Base-by-base conservation (phyloP, 495 filamentous ascomycete species). In the Margaritispora aquatica region DNA sequence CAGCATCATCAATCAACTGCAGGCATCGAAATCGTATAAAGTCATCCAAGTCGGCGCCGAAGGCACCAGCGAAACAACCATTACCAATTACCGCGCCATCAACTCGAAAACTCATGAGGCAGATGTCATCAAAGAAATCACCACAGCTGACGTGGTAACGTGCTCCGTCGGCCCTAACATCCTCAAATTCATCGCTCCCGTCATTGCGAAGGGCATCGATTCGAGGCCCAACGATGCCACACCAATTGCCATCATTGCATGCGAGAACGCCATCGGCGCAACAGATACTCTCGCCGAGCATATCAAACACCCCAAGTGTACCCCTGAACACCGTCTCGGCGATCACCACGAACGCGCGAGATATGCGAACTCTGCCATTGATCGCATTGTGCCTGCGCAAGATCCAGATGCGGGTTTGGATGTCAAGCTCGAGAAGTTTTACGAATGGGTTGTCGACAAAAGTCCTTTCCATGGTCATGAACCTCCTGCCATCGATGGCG, bases 331-430 rank as follows among this genome's bases (percentile, higher is more conserved):
- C 58, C 81, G 83, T 48, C 69, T 89, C 2, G 74, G 77, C 2
- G 76, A 82, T 53, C 78, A 88, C 65, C 74, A 79, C 65, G 74
- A 83, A 63, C 83, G 86, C 49, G 88, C 88, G 9, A 83, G 85
- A 59, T 97, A 93, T 69, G 93, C 92, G 73, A 97, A 97, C 79
- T 96, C 90, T 51, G 92, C 94, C 61, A 96, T 97, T 68, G 94
- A 98, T 76, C 90, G 94, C 26, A 98, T 98, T 68, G 94, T 97
- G 10, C 94, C 95, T 8, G 85, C 85, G 44, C 92, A 96, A 76
- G 83, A 87, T 60, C 79, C 86, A 26, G 78, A 88, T 69, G 76
- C 82, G 20, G 91, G 90, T 38, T 78, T 97, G 38, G 88, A 97
- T 67, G 94, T 98, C 62, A 90, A 86, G 65, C 92, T 98, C 59